Conservation (phyloP, 2,329 filamentous ascomycete species). For the Paracoccidioides lutzii region DNA sequence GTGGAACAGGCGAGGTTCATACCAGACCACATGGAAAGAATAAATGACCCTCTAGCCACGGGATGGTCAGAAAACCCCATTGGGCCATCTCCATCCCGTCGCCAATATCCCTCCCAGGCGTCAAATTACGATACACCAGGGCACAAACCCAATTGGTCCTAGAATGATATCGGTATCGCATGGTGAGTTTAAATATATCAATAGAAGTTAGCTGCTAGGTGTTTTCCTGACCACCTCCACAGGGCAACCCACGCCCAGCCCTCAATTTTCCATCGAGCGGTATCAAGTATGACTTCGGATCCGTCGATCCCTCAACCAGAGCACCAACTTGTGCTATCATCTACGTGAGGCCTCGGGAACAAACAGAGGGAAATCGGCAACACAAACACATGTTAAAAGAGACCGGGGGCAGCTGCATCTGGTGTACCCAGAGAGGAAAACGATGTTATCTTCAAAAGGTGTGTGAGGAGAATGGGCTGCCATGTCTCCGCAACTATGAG, state of each 20-base stretch:
- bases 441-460: slow-evolving; percentile 13
- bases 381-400: slow-evolving; percentile 12
- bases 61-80: not conserved
- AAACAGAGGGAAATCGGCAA: slow-evolving; percentile 8
- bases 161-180: not conserved
- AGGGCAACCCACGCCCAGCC: not conserved
- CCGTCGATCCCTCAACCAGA: not conserved
- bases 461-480: slow-evolving; percentile 10
- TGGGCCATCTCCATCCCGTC: not conserved
- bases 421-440: slow-evolving; percentile 19
- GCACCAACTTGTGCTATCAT: not conserved
- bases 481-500: slow-evolving; percentile 15
- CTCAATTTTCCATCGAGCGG: not conserved
- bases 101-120: not conserved
- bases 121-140: not conserved
- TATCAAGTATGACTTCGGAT: not conserved
- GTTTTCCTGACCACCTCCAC: not conserved
- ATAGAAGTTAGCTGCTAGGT: too few species aligned
- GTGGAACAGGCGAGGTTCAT: too few species aligned
- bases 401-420: slow-evolving; percentile 19
- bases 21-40: not conserved
- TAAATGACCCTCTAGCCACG: not conserved
- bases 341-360: not conserved
- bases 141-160: not conserved
- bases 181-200: not conserved